Base-by-base conservation (phyloP, 2,329 filamentous ascomycete species). In the Pezicula neosporulosa region DNA sequence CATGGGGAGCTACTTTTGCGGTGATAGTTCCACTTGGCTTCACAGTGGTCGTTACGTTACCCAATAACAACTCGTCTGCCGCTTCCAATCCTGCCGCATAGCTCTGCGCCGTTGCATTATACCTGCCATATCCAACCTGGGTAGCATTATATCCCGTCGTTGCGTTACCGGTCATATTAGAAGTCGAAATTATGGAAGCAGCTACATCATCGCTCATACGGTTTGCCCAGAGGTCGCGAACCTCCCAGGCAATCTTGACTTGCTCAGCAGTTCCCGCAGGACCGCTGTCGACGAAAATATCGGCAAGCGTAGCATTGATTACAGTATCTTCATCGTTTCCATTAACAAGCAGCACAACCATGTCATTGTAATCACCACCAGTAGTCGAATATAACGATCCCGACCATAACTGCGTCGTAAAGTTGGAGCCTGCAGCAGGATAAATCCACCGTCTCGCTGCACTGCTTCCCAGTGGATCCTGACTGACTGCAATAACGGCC, bases 141-240 rank as follows among this genome's bases (percentile, higher is more conserved):
- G 66, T 68, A 10, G 61, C 66, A 50, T 67, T 67, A 15, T 54
- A 57, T 2, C 62, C 64, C 33, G 58, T 60, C 3, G 64, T 68
- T 4, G 54, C 56, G 38, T 66, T 67, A 2, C 63, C 64, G 18
- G 61, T 56, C 6, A 65, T 63, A 10, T 65, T 63, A 3, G 65
- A 71, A 0, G 71, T 71, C 47, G 71, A 67, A 12, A 81, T 67
- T 28, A 81, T 69, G 0, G 67, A 63, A 21, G 61, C 59, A 1
- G 77, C 76, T 37, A 72, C 70, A 3, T 64, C 68, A 43, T 73
- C 66, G 18, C 63, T 67, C 76, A 83, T 80, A n/a, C 79, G 68
- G 53, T 76, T 74, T 4, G 71, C 77, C 79, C 79, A 82, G 1
- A 82, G 66, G 60, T 82, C 78, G 44, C 74, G 75, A 6, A 82